Evolutionary conservation across 257 asterid species (phyloP), one percentile per base, ranked within the genome.

Genomic region (Fraxinus americana): DNA sequence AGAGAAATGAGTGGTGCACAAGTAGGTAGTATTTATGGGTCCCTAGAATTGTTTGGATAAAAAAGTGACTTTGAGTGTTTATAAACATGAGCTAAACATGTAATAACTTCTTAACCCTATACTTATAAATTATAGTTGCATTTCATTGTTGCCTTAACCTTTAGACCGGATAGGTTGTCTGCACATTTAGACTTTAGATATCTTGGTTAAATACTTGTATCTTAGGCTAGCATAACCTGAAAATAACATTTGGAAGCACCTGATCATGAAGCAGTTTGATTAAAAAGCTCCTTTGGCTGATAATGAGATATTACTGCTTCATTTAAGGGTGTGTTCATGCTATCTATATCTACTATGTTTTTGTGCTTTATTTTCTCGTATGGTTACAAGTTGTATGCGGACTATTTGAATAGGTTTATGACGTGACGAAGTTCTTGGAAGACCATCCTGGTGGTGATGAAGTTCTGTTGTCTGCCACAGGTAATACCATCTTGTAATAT

Each of bases 391-490:
- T 41, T 21, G 9, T 66, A 66, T 38, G 38, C 41, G 69, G 9
- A 39, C 27, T 45, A 12, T 23, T 41, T 45, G 34, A 71, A 78
- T 87, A 94, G 98, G 97, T 92, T 71, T 94, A 88, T 50, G 91
- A 94, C 79, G 97, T 94, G 82, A 91, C 97, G 2, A 92, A 87
- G 73, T 94, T 90, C 89, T 75, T 94, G 91, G 96, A 92, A 48
- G 97, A 94, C 82, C 98, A 94, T 85, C 98, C 98, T 0, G 98
- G 98, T 50, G 98, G 98, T 14, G 98, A 94, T 50, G 98, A 92
- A 73, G 97, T 94, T 71, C 78, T 94, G 89, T 65, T 91, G 85
- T 87, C 94, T 72, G 88, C 97, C 77, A 90, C 97, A 36, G 97
- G 97, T 92, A 81, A 77, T 1, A 10, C 67, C 25, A 30, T 11